Evolutionary conservation across 306 rosid species (phyloP).

Genomic region (Lablab purpureus): DNA sequence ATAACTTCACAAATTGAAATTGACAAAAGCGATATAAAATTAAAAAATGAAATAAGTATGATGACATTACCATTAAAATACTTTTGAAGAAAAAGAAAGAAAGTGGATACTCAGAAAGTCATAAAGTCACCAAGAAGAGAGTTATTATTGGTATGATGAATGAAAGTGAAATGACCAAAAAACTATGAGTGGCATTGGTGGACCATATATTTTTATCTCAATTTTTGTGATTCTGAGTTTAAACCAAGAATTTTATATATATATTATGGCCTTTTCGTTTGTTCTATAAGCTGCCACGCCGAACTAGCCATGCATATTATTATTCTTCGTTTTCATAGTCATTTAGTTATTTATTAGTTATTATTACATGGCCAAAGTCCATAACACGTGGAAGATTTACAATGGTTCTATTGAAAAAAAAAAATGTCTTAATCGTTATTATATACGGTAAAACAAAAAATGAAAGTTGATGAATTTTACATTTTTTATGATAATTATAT

Average conservation of each 20-base stretch:
- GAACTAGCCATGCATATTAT: neutral
- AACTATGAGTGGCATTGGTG: too few relatives aligned
- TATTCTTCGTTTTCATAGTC: slow-evolving; percentile 4
- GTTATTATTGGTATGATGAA: neutral
- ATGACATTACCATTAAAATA: neutral
- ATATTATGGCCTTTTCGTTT: neutral
- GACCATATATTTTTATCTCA: too few relatives aligned
- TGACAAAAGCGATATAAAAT: neutral
- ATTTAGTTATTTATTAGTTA: neutral
- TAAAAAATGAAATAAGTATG: neutral
- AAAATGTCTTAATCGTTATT: slow-evolving; percentile 8
- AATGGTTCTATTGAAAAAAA: neutral
- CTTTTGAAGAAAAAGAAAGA: neutral
- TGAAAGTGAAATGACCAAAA: slow-evolving; percentile 10
- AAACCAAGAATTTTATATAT: too few relatives aligned
- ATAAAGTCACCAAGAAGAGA: slow-evolving; percentile 13
- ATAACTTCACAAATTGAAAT: neutral
- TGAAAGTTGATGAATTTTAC: neutral
- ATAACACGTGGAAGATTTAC: slow-evolving; percentile 25
- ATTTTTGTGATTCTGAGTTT: too few relatives aligned
- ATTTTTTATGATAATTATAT: neutral
- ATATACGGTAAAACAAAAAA: neutral
- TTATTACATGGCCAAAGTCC: slow-evolving; percentile 23
- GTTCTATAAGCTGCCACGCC: slow-evolving; percentile 7
- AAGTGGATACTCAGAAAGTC: slow-evolving; percentile 7